Percentiles rank a stretch among this genome's conserved stretches.
Evolutionary conservation across 148 eudicot genomes (phyloP).

Genomic region (Rhododendron ferrugineum): DNA sequence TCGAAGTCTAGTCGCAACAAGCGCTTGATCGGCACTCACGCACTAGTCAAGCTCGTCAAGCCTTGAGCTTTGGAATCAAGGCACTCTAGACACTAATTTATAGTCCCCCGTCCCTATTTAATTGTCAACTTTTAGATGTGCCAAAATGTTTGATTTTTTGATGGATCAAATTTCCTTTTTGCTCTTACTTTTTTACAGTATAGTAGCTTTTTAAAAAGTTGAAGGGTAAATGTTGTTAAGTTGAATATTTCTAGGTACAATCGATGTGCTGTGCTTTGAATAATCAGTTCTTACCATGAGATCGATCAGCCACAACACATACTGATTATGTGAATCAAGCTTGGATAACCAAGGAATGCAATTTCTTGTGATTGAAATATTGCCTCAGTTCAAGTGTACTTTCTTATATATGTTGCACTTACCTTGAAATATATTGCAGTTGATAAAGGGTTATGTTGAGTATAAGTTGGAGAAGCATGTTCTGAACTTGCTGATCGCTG

Average conservation of each 20-base stretch:
- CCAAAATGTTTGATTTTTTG: no score
- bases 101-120: no score
- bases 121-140: no score
- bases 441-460: constrained; percentile 41
- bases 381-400: neutral
- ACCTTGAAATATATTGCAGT: constrained; percentile 29
- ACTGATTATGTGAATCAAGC: neutral
- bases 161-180: no score
- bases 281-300: neutral
- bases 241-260: no score
- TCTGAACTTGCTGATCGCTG: constrained; percentile 60
- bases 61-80: neutral
- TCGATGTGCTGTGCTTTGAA: neutral
- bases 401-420: neutral
- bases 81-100: neutral
- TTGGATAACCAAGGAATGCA: neutral
- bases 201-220: no score
- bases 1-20: neutral
- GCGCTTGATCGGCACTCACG: neutral
- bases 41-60: neutral
- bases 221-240: no score
- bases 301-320: neutral
- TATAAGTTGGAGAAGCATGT: constrained; percentile 45
- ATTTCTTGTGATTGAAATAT: neutral
- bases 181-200: no score